These are phyloP conservation scores for Letharia columbiana DNA, from an alignment of 495 filamentous ascomycete species.

Conservation along the genomic window DNA sequence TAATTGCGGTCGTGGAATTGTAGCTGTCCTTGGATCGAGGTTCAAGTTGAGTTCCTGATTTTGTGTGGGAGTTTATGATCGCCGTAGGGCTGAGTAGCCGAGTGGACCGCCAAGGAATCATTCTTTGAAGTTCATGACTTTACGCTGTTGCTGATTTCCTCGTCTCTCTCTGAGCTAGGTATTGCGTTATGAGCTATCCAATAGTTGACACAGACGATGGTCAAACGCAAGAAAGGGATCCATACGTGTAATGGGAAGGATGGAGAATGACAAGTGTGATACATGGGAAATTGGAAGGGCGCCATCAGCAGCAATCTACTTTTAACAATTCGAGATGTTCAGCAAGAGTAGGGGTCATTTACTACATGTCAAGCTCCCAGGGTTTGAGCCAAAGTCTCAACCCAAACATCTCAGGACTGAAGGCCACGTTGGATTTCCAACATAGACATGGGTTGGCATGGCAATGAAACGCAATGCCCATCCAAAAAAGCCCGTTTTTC, in stretches of 20 bases:
- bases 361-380: not conserved
- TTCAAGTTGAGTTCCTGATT: not conserved
- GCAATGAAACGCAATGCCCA: not conserved
- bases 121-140: not conserved
- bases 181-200: not conserved
- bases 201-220: not conserved
- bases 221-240: not conserved
- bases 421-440: not conserved
- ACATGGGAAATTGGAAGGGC: not conserved
- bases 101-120: not conserved
- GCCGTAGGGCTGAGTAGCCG: slow-evolving; percentile 8
- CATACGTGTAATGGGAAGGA: not conserved
- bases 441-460: not conserved
- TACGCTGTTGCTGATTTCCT: not conserved
- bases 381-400: not conserved
- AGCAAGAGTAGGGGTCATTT: not conserved
- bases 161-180: too few species aligned
- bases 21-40: slow-evolving; percentile 6
- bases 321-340: not conserved
- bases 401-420: not conserved
- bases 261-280: not conserved
- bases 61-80: slow-evolving; percentile 3
- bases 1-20: slow-evolving; percentile 17
- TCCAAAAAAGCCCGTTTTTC: not conserved
- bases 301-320: not conserved